These are phyloP conservation scores for Colletotrichum tropicale DNA, from an alignment of 2,329 filamentous ascomycete genomes.

Conservation along the genomic window DNA sequence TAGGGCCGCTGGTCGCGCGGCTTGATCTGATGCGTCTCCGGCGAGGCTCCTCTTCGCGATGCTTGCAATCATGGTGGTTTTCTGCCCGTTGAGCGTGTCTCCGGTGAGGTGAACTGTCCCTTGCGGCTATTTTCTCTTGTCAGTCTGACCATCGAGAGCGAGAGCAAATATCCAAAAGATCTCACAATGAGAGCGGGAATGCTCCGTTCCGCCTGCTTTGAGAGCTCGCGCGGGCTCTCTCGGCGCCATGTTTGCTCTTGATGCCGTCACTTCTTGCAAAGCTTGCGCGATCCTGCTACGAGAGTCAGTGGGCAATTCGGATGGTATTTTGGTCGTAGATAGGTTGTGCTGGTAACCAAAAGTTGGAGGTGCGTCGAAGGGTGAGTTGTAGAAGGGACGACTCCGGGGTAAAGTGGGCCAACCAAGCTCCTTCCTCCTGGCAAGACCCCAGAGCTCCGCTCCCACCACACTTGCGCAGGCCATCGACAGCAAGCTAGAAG, in stretches of 20 bases:
- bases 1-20: not conserved
- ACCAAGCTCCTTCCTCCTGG: not conserved
- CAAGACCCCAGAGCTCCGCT: not conserved
- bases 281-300: not conserved
- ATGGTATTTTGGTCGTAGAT: too few relatives aligned
- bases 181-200: not conserved
- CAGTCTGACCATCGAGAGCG: not conserved
- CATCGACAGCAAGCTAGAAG: not conserved
- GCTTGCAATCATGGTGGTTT: not conserved
- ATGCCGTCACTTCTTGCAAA: not conserved
- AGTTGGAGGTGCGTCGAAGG: not conserved
- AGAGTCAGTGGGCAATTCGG: not conserved
- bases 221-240: not conserved
- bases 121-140: not conserved
- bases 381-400: not conserved
- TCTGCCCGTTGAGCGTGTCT: not conserved
- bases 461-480: not conserved
- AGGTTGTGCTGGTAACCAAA: not conserved
- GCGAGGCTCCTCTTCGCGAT: not conserved
- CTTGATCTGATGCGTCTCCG: slow-evolving; percentile 15
- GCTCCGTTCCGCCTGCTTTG: not conserved
- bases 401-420: not conserved
- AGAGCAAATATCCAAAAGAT: not conserved
- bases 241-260: not conserved
- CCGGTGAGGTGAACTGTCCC: not conserved